Evolutionary conservation across 1,284 basidiomycete genomes (phyloP), one percentile per base, ranked within the genome.

Genomic region (Phaffia rhodozyma): DNA sequence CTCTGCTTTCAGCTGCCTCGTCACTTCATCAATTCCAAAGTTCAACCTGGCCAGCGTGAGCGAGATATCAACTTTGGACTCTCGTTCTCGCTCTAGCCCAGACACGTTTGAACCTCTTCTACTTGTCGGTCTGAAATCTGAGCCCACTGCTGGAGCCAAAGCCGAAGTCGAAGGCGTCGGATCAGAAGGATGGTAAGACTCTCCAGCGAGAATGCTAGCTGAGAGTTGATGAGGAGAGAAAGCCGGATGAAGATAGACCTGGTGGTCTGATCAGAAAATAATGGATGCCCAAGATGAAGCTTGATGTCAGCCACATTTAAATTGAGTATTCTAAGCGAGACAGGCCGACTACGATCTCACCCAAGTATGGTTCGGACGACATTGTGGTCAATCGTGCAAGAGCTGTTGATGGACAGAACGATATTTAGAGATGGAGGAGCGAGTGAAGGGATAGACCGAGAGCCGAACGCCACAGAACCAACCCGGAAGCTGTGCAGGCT

Each of bases 141-240:
- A 65, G 72, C 9, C 71, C 29, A 70, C 74, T 20, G 66, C 62
- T 9, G 68, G 63, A 21, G 71, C 52, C 0, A 70, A 66, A 56
- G 73, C 75, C 60, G 68, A 57, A 30, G 66, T 38, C 30, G 69
- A 50, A 67, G 74, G 75, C 50, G 72, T 60, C 49, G 75, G 70
- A 11, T 74, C 61, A 50, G 72, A 25, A 27, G 80, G 76, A 21
- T 82, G 81, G 71, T 91, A 90, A 0, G 83, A 74, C 68, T 89
- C 85, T 30, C 87, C 86, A 13, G 89, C 84, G 27, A 94, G 80
- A 60, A 92, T 82, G 23, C 89, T 84, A 73, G 91, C 91, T 5
- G 91, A 90, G 72, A 92, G 93, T 61, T 87, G 85, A 72, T 89
- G 86, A 21, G 89, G 81, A 72, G 92, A 86, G 74, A 94, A 96